Evolutionary conservation across 352 stramenopile species (phyloP).

Genomic region (Pythium insidiosum): DNA sequence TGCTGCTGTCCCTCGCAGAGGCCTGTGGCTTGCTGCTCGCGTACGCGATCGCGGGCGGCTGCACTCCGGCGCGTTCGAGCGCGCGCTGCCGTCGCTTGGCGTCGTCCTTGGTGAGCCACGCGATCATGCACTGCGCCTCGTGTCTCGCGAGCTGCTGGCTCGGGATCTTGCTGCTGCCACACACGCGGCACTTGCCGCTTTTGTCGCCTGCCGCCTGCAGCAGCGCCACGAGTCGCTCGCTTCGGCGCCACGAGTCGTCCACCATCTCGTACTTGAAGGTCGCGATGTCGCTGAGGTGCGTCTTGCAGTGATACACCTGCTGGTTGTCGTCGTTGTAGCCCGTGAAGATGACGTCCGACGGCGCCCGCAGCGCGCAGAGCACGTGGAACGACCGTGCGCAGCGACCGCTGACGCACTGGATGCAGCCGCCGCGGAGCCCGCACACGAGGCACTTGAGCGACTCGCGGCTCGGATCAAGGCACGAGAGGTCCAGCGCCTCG

Average conservation of each 20-base stretch:
- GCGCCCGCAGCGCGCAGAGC: conserved; percentile 66
- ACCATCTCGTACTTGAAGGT: conserved; percentile 56
- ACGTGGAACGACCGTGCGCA: conserved; percentile 81
- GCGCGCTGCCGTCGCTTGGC: conserved; percentile 23
- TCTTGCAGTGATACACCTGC: conserved; percentile 80
- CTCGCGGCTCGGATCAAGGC: conserved; percentile 61
- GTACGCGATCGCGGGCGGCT: conserved; percentile 35
- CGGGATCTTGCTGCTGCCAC: conserved; percentile 36
- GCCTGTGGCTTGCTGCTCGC: background rate
- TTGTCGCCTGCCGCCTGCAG: conserved; percentile 14
- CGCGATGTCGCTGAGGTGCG: conserved; percentile 56
- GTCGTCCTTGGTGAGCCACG: conserved; percentile 45
- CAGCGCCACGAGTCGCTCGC: conserved; percentile 18
- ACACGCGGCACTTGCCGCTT: conserved; percentile 52
- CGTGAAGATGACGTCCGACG: conserved; percentile 68
- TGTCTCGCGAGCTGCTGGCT: conserved; percentile 30
- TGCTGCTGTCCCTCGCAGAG: too few species aligned
- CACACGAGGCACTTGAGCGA: conserved; percentile 77
- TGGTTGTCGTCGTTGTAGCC: conserved; percentile 73
- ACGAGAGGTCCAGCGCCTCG: conserved; percentile 51
- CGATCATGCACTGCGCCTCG: conserved; percentile 54
- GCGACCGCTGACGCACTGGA: conserved; percentile 82
- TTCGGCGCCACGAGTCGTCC: conserved; percentile 43
- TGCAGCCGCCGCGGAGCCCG: conserved; percentile 70
- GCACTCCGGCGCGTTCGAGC: conserved; percentile 24